Conservation (phyloP, 495 filamentous ascomycete genomes). For the Aspergillus indologenus region DNA sequence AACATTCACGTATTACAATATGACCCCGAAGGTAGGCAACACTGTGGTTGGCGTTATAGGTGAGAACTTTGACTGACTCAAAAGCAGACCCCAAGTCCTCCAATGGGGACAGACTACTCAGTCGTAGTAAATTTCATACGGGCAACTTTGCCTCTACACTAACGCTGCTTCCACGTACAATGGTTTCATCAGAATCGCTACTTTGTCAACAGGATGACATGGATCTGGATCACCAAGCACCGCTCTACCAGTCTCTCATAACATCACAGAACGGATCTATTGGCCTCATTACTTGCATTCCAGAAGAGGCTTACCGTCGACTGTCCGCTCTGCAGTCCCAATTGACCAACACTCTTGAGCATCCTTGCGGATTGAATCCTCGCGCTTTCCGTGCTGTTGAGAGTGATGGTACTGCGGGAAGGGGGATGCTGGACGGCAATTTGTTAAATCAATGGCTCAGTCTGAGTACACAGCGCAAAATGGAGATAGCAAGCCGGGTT, state of each 20-base stretch:
- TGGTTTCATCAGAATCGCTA: conserved; percentile 41
- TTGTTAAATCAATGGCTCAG: conserved; percentile 65
- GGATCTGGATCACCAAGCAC: conserved; percentile 30
- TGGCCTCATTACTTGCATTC: conserved; percentile 70
- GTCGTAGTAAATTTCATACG: conserved; percentile 81
- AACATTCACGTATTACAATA: conserved; percentile 88
- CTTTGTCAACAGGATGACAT: conserved; percentile 38
- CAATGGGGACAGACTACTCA: conserved; percentile 81
- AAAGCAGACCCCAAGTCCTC: conserved; percentile 83
- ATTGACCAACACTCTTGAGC: conserved; percentile 69
- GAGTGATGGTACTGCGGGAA: conserved; percentile 46
- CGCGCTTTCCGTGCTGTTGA: conserved; percentile 64
- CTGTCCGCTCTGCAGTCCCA: conserved; percentile 79
- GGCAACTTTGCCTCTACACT: conserved; percentile 72
- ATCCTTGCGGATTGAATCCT: conserved; percentile 77
- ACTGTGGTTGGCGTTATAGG: not conserved
- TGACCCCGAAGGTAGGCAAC: conserved; percentile 73
- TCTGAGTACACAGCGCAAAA: conserved; percentile 61
- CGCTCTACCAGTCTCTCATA: conserved; percentile 60
- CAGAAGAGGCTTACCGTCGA: conserved; percentile 78
- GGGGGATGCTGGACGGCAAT: conserved; percentile 62
- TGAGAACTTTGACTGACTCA: conserved; percentile 6
- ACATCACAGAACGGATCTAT: conserved; percentile 71
- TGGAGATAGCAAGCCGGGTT: conserved; percentile 66
- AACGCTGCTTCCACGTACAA: conserved; percentile 68